Evolutionary conservation across 1,284 basidiomycete species (phyloP), one percentile per base, ranked within the genome.

Genomic region (Naganishia cerealis): DNA sequence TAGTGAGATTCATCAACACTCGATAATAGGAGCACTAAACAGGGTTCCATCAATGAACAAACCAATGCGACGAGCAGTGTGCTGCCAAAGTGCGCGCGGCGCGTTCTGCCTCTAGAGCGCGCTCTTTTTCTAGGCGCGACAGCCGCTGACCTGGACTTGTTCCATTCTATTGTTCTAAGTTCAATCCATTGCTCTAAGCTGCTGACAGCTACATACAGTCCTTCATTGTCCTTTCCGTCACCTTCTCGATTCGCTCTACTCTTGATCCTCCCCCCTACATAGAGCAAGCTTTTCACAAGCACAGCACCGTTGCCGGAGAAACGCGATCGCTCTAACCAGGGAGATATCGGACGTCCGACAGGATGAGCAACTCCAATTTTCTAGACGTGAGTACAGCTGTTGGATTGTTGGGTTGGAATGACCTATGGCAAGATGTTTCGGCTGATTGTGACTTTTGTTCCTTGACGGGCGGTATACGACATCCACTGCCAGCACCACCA

Each of bases 291-390:
- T 9, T 24, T 24, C n/a, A 12, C 13, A 8, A 8, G 3, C 9
- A 3, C 24, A 7, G n/a, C 7, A n/a, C 9, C 21, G n/a, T 8
- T 18, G 46, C 12, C 46, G 7, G 13, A n/a, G 3, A 50, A 21
- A 24, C 24, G 24, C 46, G 13, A 50, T 24, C 46, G 46, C 29
- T 36, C 15, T 43, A n/a, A n/a, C n/a, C n/a, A n/a, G 54, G 54
- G 12, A 9, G 36, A 26, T 9, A 21, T 18, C 7, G 43, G 26
- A 24, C 21, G 48, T 18, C 26, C 56, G 3, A 5, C 61, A 62
- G 40, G 40, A 81, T 81, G 79, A 79, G 77, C 74, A 83, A 84
- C 71, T 82, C 81, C 46, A 84, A 83, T 75, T 84, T 84, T 71
- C 77, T 84, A 65, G 83, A 84, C 71, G 83, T 84, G 66, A 74